Evolutionary conservation across 805 yeast genomes (phyloP), one percentile per base, ranked within the genome.

Genomic region (Hanseniaspora thailandica): DNA sequence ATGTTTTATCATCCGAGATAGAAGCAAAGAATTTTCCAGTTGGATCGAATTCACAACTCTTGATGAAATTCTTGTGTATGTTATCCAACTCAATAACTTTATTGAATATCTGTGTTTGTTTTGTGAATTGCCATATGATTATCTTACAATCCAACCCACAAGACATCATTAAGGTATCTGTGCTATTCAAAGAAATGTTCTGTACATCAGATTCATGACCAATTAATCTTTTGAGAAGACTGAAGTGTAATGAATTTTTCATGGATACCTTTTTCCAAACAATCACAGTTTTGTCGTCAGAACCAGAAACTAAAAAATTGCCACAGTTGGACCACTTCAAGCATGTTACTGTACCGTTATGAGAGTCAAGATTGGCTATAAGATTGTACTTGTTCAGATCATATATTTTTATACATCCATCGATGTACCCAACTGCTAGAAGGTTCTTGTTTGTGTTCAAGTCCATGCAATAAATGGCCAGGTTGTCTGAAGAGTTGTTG

Each of bases 141-240:
- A 93, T 86, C 43, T 93, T 84, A 62, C 96, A 74, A 67, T 93
- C 99, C 55, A 93, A 72, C 0, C 98, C 98, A 10, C 90, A 98
- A 1, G 96, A 84, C 17, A 93, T 96, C 45, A 93, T 70, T 23
- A 93, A 78, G 35, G 86, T 78, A 4, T 95, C 84, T 63, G 90
- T 97, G 0, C 97, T 97, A 1, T 96, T 85, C 97, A 98, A 93
- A 41, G 96, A 94, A 59, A 93, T 82, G 67, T 93, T 98, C 66
- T 93, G 98, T 48, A 93, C 86, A 70, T 93, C 99, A 63, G 90
- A 93, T 58, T 93, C 97, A 66, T 93, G 99, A 1, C 97, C 98
- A 19, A 87, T 96, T 15, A 88, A 75, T 61, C 97, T 76, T 61
- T 86, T 86, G 19, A 52, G 80, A 75, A 31, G 78, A 76, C 13